Conservation (phyloP, 2,329 filamentous ascomycete genomes). For the Mariannaea elegans region DNA sequence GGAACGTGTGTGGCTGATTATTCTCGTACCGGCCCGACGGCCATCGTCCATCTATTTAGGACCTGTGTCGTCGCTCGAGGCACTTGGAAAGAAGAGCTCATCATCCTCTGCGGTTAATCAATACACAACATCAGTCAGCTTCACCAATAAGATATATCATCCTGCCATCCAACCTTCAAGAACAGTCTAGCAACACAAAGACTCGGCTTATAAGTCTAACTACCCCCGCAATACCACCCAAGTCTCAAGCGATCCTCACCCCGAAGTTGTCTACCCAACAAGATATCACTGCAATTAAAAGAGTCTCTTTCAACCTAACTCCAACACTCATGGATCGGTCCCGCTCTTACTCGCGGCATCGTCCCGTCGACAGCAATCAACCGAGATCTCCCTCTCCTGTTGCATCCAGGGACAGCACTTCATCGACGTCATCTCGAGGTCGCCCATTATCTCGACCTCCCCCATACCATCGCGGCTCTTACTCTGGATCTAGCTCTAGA, state of each 20-base stretch:
- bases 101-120: no score
- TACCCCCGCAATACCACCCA: not conserved
- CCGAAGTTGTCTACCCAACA: not conserved
- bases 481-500: conserved; percentile 33
- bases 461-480: conserved; percentile 17
- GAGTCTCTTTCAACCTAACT: conserved; percentile 5
- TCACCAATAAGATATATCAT: no score
- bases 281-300: not conserved
- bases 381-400: conserved; percentile 23
- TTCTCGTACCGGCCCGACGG: not conserved
- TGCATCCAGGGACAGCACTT: conserved; percentile 21
- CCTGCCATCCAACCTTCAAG: no score
- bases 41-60: conserved; percentile 15
- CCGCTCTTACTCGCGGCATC: conserved; percentile 34
- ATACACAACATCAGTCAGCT: no score
- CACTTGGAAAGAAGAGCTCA: not conserved
- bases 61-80: not conserved
- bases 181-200: no score
- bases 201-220: not conserved
- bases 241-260: not conserved
- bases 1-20: not conserved
- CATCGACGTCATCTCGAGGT: conserved; percentile 27
- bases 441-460: conserved; percentile 22
- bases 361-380: conserved; percentile 22
- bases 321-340: conserved; percentile 13